Base-by-base conservation (phyloP, 2,329 filamentous ascomycete species). In the Fusarium sp. region DNA sequence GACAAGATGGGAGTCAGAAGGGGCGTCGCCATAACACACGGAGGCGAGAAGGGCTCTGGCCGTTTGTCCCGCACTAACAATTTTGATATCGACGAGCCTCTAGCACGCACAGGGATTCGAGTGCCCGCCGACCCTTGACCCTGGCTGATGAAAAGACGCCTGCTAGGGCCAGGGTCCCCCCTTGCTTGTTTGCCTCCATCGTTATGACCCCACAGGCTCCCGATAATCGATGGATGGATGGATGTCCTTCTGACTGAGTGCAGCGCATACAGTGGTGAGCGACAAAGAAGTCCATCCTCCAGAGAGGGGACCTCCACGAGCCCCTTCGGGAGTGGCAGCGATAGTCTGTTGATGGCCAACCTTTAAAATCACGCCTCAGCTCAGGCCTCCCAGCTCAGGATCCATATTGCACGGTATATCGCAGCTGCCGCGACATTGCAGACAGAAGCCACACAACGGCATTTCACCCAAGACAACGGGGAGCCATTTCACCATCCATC, bases 31-130 rank as follows among this genome's bases (percentile, higher is more conserved):
- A 61, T 76, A 75, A 69, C 67, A 44, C 17, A 29, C 63, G 27
- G 58, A 76, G 63, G 67, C 44, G 51, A 68, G 68, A 61, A 62
- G 57, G 62, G 56, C 42, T 64, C 42, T 51, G 36, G 35, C 61
- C 38, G 66, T 42, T 67, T 75, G 74, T 77, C 64, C 49, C 38
- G 71, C 75, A 75, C 75, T 77, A 77, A 77, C 75, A 77, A 78
- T 78, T 76, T 76, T 55, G 56, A 67, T 29, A 70, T 65, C 58
- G 27, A 59, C 36, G 62, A 70, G 58, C 69, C 62, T 51, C 40
- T 40, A 57, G 55, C 55, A 61, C 58, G 59, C 55, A 61, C 67
- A 70, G 66, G 71, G 63, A 62, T 40, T 69, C 62, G 51, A 57
- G 63, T 49, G 71, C 64, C 71, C 69, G 69, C 51, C 60, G 51